Evolutionary conservation across 164 flowering plant genomes (phyloP).

Genomic region (Houttuynia cordata): DNA sequence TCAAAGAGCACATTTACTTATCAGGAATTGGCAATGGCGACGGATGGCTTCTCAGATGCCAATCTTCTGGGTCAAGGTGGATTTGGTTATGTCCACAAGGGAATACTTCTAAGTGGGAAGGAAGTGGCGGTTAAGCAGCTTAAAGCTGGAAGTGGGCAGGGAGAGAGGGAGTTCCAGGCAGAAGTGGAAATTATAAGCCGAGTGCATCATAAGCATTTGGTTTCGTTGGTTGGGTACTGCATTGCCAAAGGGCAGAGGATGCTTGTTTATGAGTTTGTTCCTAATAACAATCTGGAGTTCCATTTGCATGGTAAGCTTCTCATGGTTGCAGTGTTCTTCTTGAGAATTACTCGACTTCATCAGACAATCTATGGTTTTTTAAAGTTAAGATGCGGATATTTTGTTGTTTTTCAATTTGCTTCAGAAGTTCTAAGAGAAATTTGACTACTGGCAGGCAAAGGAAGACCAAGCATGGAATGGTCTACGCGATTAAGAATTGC

Average conservation of each 20-base stretch:
- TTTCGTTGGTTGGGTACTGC: constrained; percentile 10
- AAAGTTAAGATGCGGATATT: neutral
- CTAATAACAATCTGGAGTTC: constrained; percentile 5
- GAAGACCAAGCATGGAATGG: constrained; percentile 7
- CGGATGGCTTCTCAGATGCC: constrained; percentile 80
- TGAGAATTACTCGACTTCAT: no score
- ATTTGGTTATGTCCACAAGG: constrained; percentile 9
- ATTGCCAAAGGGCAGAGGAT: neutral
- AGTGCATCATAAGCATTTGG: constrained; percentile 11
- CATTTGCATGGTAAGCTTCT: constrained; percentile 8
- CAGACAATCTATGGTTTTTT: no score
- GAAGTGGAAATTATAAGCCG: constrained; percentile 13
- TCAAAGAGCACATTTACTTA: constrained; percentile 68
- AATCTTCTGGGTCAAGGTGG: constrained; percentile 18
- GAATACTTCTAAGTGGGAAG: constrained; percentile 6
- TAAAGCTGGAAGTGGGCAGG: constrained; percentile 5
- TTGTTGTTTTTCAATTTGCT: neutral
- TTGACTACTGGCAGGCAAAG: constrained; percentile 5
- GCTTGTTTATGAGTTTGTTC: constrained; percentile 13
- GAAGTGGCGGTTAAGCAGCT: constrained; percentile 9
- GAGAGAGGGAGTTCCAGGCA: constrained; percentile 10
- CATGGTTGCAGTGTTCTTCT: no score
- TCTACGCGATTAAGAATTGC: constrained; percentile 6
- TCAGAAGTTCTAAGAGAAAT: neutral
- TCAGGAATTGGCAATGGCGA: constrained; percentile 82